These are phyloP conservation scores for Yamadazyma diospyri DNA, from an alignment of 1,139 yeast species.

Conservation along the genomic window DNA sequence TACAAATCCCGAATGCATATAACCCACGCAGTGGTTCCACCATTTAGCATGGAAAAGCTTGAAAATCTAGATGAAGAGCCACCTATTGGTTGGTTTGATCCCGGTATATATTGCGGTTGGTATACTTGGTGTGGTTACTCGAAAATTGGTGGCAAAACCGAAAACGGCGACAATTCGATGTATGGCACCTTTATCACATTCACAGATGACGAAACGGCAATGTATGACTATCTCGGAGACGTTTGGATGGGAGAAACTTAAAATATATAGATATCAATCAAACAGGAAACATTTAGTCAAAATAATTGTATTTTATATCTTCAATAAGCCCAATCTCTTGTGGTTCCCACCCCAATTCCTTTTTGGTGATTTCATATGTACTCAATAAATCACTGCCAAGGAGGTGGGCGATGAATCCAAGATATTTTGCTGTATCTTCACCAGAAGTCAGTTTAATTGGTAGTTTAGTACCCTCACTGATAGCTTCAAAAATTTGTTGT, in stretches of 20 bases:
- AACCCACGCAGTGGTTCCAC: slow-evolving; percentile 29
- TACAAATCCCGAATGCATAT: slow-evolving; percentile 20
- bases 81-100: slow-evolving; percentile 25
- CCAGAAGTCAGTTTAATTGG: slow-evolving; percentile 2
- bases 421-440: slow-evolving; percentile 1
- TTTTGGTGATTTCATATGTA: slow-evolving; percentile 11
- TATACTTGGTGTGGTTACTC: slow-evolving; percentile 48
- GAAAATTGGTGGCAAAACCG: slow-evolving; percentile 31
- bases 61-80: slow-evolving; percentile 28
- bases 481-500: slow-evolving; percentile 19
- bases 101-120: slow-evolving; percentile 31
- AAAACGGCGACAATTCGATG: slow-evolving; percentile 22
- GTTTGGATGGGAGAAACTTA: slow-evolving; percentile 33
- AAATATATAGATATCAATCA: not conserved
- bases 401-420: slow-evolving; percentile 2
- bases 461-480: slow-evolving; percentile 16
- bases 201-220: slow-evolving; percentile 17
- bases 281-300: not conserved
- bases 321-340: slow-evolving; percentile 14
- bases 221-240: slow-evolving; percentile 30
- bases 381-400: not conserved
- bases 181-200: slow-evolving; percentile 23
- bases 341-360: slow-evolving; percentile 21
- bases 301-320: slow-evolving; percentile 13
- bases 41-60: slow-evolving; percentile 23